Evolutionary conservation across 1,284 basidiomycete species (phyloP).

Genomic region (Ceratobasidium sp.): DNA sequence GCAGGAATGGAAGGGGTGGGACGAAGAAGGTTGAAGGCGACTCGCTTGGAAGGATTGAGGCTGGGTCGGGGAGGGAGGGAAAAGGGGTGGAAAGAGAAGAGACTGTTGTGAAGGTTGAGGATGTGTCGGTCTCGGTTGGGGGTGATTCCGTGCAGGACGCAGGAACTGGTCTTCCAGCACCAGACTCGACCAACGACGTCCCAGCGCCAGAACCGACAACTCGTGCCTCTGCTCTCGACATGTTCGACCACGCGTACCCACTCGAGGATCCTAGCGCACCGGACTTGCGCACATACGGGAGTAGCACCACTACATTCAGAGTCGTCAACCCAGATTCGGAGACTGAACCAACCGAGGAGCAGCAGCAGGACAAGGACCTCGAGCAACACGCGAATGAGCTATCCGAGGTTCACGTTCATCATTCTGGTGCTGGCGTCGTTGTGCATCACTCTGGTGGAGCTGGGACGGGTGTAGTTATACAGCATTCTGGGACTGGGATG

Average conservation of each 20-base stretch:
- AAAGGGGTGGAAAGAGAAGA: not conserved
- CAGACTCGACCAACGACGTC: not conserved
- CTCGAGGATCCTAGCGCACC: conserved; percentile 3
- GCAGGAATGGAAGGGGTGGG: conserved; percentile 17
- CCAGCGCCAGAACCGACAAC: not conserved
- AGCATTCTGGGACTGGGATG: conserved; percentile 39
- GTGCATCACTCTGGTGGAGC: conserved; percentile 37
- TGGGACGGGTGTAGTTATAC: conserved; percentile 28
- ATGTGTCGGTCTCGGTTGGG: not conserved
- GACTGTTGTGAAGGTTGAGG: not conserved
- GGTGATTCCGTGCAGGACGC: not conserved
- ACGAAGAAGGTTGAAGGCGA: not conserved
- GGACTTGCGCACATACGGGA: conserved; percentile 4
- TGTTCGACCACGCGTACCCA: not conserved
- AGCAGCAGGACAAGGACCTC: conserved; percentile 2
- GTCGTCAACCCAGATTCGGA: conserved; percentile 17
- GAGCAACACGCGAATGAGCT: conserved; percentile 25
- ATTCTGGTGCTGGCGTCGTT: conserved; percentile 31
- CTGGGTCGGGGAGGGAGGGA: not conserved
- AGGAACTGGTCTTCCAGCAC: not conserved
- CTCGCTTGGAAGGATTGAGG: not conserved
- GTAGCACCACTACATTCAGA: not conserved
- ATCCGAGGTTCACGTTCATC: conserved; percentile 36
- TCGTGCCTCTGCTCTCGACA: not conserved
- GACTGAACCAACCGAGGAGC: not conserved